phyloP scores from a whole-genome alignment of 371 early-diverging fungal species.

The Rhizopus arrhizus region DNA sequence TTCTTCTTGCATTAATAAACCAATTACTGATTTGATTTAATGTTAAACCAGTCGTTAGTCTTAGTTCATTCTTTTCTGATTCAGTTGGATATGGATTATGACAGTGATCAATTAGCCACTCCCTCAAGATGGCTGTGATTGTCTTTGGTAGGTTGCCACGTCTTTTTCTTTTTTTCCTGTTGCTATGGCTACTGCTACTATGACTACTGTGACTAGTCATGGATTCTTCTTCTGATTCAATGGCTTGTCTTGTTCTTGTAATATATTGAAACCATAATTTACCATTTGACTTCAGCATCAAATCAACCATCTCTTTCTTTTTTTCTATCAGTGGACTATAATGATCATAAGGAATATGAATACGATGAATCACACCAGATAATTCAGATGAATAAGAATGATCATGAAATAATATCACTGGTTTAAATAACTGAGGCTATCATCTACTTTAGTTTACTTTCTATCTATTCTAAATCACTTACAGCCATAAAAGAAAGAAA shows the following conservation, averaged over 20 bases:
- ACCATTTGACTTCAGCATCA: slow-evolving; percentile 23
- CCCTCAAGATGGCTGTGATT: slow-evolving; percentile 60
- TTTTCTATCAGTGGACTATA: slow-evolving; percentile 17
- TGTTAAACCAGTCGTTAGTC: slow-evolving; percentile 59
- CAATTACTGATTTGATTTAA: slow-evolving; percentile 78
- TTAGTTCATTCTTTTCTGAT: slow-evolving; percentile 62
- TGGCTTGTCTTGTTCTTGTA: background rate
- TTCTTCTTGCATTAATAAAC: slow-evolving; percentile 80
- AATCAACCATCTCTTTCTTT: slow-evolving; percentile 20
- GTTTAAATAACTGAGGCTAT: slow-evolving; percentile 18
- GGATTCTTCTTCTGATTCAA: background rate
- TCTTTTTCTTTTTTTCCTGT: slow-evolving; percentile 23
- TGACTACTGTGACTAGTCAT: background rate
- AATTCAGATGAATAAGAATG: slow-evolving; percentile 19
- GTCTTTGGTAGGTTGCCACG: slow-evolving; percentile 56
- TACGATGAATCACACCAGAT: slow-evolving; percentile 30
- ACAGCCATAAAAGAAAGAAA: slow-evolving; percentile 11
- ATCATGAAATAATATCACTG: slow-evolving; percentile 30
- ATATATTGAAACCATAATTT: slow-evolving; percentile 20
- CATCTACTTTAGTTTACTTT: background rate
- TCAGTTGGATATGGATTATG: slow-evolving; percentile 77
- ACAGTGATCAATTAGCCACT: slow-evolving; percentile 70
- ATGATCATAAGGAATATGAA: slow-evolving; percentile 27
- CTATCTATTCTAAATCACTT: slow-evolving; percentile 8
- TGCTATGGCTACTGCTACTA: background rate